A percentile compares a stretch with the other conserved stretches of the same genome.
phyloP scores from a whole-genome alignment of 805 yeast genomes.

The Wickerhamiella australiensis region DNA sequence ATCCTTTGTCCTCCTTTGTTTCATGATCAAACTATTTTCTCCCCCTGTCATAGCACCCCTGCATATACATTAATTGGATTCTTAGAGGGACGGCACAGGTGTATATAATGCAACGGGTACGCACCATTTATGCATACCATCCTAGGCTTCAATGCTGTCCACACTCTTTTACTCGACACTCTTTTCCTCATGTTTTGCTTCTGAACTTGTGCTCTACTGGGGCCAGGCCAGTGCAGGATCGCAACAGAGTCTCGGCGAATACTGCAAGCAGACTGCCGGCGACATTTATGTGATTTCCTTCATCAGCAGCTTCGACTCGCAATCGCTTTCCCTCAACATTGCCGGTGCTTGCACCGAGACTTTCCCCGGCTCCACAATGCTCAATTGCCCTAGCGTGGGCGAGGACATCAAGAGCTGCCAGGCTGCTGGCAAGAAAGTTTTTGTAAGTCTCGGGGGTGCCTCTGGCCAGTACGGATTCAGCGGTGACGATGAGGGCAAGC shows the following conservation, averaged over 20 bases:
- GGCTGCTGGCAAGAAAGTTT: constrained; percentile 57
- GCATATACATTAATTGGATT: constrained; percentile 2
- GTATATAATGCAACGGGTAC: background rate
- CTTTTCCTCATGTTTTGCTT: constrained; percentile 26
- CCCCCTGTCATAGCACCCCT: constrained; percentile 9
- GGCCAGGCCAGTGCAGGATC: constrained; percentile 71
- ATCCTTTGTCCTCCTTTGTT: background rate
- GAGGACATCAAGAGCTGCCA: constrained; percentile 68
- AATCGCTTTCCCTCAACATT: constrained; percentile 37
- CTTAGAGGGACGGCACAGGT: background rate
- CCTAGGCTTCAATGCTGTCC: background rate
- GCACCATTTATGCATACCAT: background rate
- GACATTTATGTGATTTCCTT: constrained; percentile 57
- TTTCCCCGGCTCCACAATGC: constrained; percentile 31
- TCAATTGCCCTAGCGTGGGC: constrained; percentile 40
- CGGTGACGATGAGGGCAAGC: constrained; percentile 42
- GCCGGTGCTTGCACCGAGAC: constrained; percentile 39
- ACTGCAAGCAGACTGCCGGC: constrained; percentile 57
- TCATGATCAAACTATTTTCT: background rate
- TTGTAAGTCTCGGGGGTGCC: constrained; percentile 73
- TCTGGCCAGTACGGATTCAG: constrained; percentile 44
- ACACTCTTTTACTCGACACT: constrained; percentile 1
- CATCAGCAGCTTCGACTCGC: constrained; percentile 45
- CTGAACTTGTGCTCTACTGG: constrained; percentile 75
- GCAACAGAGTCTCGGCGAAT: constrained; percentile 38